These are phyloP conservation scores for Mucor ambiguus DNA, from an alignment of 371 early-diverging fungal species.

Conservation along the genomic window DNA sequence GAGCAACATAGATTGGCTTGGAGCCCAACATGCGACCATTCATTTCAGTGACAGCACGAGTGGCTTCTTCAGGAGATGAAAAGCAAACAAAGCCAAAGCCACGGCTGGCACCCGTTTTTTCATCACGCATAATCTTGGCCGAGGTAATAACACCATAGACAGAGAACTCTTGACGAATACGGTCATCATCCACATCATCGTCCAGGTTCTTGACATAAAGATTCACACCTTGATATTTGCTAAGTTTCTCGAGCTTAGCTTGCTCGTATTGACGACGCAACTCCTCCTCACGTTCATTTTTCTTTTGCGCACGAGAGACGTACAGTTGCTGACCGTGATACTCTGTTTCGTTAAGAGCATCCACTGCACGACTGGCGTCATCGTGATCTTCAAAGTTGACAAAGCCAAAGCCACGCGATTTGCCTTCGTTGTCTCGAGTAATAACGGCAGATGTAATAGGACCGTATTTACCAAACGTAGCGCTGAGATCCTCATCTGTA, in stretches of 20 bases:
- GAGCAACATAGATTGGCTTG: conserved; percentile 92
- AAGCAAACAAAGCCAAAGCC: conserved; percentile 84
- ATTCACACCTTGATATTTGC: conserved; percentile 92
- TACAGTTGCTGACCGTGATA: conserved; percentile 79
- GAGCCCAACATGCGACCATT: conserved; percentile 78
- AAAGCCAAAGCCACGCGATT: conserved; percentile 85
- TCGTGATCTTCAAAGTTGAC: conserved; percentile 90
- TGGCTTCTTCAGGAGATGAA: conserved; percentile 77
- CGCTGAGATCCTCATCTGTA: conserved; percentile 70
- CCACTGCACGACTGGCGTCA: conserved; percentile 81
- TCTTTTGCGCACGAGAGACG: conserved; percentile 94
- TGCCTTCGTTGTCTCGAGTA: conserved; percentile 67
- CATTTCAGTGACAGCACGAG: conserved; percentile 79
- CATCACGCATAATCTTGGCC: conserved; percentile 90
- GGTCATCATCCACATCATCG: conserved; percentile 84
- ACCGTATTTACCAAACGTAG: conserved; percentile 79
- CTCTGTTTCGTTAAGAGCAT: conserved; percentile 81
- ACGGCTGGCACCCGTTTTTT: conserved; percentile 59
- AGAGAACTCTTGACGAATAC: conserved; percentile 85
- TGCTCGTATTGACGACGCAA: conserved; percentile 83
- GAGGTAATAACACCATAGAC: conserved; percentile 87
- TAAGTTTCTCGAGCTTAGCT: conserved; percentile 79
- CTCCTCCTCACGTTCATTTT: conserved; percentile 91
- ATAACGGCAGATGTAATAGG: conserved; percentile 71
- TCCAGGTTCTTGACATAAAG: conserved; percentile 93